These are phyloP conservation scores for Ophiocordyceps sinensis DNA, from an alignment of 2,329 filamentous ascomycete genomes.

Conservation along the genomic window DNA sequence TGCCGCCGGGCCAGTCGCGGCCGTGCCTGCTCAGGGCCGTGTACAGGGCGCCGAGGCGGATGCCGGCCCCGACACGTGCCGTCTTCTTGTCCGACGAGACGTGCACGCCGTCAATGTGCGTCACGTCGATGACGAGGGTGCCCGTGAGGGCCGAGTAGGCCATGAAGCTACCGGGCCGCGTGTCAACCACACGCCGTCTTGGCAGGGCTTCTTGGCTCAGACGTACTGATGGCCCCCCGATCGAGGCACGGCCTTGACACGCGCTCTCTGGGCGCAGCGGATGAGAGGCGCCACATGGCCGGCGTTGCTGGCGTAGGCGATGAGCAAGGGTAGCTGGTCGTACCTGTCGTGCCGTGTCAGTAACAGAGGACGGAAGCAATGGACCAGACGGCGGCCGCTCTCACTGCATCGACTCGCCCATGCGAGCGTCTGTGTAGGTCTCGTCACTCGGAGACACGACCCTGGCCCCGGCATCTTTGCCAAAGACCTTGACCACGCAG, in stretches of 20 bases:
- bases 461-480: neutral
- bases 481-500: neutral
- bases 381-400: neutral
- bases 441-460: neutral
- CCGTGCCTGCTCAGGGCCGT: constrained; percentile 4
- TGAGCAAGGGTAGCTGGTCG: constrained; percentile 2
- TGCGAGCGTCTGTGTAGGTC: constrained; percentile 3
- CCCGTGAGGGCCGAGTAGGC: constrained; percentile 2
- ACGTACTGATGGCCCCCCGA: constrained; percentile 4
- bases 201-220: neutral
- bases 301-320: constrained; percentile 3
- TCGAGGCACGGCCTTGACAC: constrained; percentile 5
- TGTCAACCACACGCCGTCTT: neutral
- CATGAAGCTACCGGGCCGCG: constrained; percentile 13
- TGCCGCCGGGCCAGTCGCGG: constrained; percentile 5
- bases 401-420: constrained; percentile 4
- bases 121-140: constrained; percentile 6
- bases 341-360: neutral
- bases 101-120: constrained; percentile 6
- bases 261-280: constrained; percentile 2
- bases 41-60: constrained; percentile 7
- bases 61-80: constrained; percentile 5
- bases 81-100: constrained; percentile 3
- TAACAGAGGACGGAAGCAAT: no score
- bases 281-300: constrained; percentile 4